phyloP scores from a whole-genome alignment of 345 rosid species.

The Lumnitzera littorea region DNA sequence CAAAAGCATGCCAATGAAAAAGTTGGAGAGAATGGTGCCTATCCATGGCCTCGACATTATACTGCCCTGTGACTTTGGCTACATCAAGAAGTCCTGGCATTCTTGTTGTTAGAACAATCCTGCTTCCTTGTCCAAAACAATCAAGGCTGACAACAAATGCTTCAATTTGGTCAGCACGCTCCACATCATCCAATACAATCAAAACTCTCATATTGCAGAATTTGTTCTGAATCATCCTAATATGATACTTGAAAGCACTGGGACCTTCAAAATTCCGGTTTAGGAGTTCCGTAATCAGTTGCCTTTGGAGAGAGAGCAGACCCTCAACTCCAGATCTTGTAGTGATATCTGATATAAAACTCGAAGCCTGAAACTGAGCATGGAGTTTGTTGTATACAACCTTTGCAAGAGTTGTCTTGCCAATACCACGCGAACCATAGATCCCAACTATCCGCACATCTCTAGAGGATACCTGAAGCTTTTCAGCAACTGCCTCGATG shows the following conservation, averaged over 20 bases:
- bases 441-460: slow-evolving; percentile 1
- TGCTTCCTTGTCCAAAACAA: neutral
- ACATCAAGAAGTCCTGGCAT: too few relatives aligned
- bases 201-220: slow-evolving; percentile 4
- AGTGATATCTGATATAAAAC: slow-evolving; percentile 9
- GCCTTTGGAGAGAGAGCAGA: neutral
- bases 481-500: neutral
- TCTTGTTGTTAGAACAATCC: neutral
- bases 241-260: neutral
- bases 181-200: slow-evolving; percentile 3
- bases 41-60: neutral
- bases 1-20: neutral
- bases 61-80: neutral
- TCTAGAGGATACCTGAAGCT: neutral
- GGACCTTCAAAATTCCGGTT: neutral
- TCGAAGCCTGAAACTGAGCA: slow-evolving; percentile 7
- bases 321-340: slow-evolving; percentile 1
- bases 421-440: slow-evolving; percentile 14
- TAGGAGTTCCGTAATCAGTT: slow-evolving; percentile 1
- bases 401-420: slow-evolving; percentile 20
- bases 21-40: neutral
- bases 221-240: neutral
- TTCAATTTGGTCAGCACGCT: neutral
- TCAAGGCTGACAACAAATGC: neutral
- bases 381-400: slow-evolving; percentile 1